Evolutionary conservation across 1,284 basidiomycete genomes (phyloP).

Genomic region (Ustilago bromivora): DNA sequence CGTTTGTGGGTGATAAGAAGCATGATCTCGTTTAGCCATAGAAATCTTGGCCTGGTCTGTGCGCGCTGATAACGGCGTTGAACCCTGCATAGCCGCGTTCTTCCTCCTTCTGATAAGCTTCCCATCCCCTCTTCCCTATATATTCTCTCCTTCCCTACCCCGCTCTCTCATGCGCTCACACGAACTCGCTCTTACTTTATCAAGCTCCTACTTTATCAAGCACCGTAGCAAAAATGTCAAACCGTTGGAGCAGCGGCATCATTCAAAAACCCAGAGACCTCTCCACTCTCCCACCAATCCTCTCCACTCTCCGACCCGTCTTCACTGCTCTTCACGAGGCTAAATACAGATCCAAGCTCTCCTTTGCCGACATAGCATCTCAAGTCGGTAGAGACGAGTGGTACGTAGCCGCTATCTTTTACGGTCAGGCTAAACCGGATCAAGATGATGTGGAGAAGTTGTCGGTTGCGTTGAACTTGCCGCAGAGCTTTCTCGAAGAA

Average conservation of each 20-base stretch:
- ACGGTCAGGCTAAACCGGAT: slow-evolving; percentile 66
- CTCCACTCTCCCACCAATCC: slow-evolving; percentile 49
- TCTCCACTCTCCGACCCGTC: slow-evolving; percentile 51
- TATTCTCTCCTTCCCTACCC: background rate
- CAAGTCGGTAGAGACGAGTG: slow-evolving; percentile 57
- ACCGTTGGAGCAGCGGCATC: slow-evolving; percentile 17
- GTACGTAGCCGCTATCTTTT: slow-evolving; percentile 64
- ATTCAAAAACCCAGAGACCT: slow-evolving; percentile 51
- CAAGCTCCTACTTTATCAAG: background rate
- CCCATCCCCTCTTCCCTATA: background rate
- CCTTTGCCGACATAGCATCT: slow-evolving; percentile 58
- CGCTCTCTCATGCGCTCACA: background rate
- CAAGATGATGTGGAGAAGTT: slow-evolving; percentile 47
- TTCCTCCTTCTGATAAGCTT: background rate
- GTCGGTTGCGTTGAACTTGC: slow-evolving; percentile 44
- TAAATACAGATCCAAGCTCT: slow-evolving; percentile 49
- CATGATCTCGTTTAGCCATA: no score
- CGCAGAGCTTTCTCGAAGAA: slow-evolving; percentile 31
- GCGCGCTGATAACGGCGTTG: background rate
- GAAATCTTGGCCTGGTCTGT: background rate
- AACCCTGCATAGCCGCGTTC: slow-evolving; percentile 1
- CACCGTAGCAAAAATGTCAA: background rate
- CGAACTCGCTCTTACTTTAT: background rate
- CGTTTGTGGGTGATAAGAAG: no score
- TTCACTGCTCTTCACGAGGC: slow-evolving; percentile 53